Evolutionary conservation across 805 yeast genomes (phyloP).

Genomic region (Nakazawaea ernobii): DNA sequence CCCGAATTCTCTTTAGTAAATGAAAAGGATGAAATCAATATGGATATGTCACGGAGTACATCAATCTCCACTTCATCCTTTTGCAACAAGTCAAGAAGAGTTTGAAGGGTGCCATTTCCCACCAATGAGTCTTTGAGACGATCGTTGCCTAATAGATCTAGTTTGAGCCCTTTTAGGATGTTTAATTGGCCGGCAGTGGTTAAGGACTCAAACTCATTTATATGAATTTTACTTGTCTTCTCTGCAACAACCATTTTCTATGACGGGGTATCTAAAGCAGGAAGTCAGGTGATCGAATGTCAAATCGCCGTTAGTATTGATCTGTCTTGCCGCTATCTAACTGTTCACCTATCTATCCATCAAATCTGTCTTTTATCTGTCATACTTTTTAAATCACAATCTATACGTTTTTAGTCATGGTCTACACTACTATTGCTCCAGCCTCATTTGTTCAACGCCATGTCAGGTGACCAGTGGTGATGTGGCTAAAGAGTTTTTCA

Average conservation of each 20-base stretch:
- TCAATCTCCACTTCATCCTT: constrained; percentile 11
- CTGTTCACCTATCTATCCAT: too few relatives aligned
- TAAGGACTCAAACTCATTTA: background rate
- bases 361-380: too few relatives aligned
- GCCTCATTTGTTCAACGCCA: too few relatives aligned
- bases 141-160: constrained; percentile 24
- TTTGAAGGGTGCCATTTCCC: constrained; percentile 8
- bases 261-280: background rate
- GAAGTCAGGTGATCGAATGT: background rate
- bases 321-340: too few relatives aligned
- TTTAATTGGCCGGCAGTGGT: constrained; percentile 1
- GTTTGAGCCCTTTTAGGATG: constrained; percentile 11
- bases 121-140: constrained; percentile 18
- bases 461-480: too few relatives aligned
- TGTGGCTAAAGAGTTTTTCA: too few relatives aligned
- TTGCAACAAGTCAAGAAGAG: constrained; percentile 12
- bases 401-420: too few relatives aligned
- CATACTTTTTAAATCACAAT: too few relatives aligned
- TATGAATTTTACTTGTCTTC: background rate
- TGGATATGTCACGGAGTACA: constrained; percentile 17
- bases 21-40: constrained; percentile 23
- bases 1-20: constrained; percentile 18
- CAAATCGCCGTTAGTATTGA: background rate
- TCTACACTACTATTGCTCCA: too few relatives aligned
- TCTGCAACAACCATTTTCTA: background rate